Evolutionary conservation across 305 asterid species (phyloP).

Genomic region (Nicotiana rustica): DNA sequence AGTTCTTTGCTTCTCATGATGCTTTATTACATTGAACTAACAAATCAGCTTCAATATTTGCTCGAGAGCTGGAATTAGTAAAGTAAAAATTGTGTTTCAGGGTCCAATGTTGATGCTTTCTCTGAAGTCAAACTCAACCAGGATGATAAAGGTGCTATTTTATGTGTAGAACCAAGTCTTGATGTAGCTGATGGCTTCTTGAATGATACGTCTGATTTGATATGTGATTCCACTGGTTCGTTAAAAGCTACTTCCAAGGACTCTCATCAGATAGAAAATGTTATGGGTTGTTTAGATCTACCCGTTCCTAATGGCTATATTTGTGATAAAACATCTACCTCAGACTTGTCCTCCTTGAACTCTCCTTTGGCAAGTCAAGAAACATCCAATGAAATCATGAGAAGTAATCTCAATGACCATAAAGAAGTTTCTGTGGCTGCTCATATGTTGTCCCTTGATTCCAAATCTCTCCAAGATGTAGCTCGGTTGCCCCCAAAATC

Average conservation of each 20-base stretch:
- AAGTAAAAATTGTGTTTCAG: constrained; percentile 31
- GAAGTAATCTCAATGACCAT: constrained; percentile 19
- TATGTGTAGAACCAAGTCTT: constrained; percentile 40
- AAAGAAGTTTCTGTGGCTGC: constrained; percentile 18
- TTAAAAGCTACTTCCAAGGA: constrained; percentile 23
- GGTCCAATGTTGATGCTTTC: constrained; percentile 39
- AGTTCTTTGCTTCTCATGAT: constrained; percentile 39
- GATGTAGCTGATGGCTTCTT: constrained; percentile 33
- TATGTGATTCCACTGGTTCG: constrained; percentile 25
- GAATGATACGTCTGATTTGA: constrained; percentile 33
- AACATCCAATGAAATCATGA: constrained; percentile 9
- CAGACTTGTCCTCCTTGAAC: constrained; percentile 19
- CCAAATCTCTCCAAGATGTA: constrained; percentile 16
- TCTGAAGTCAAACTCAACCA: constrained; percentile 39
- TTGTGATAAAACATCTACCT: constrained; percentile 33
- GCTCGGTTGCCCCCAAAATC: constrained; percentile 30
- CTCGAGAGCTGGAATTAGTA: not conserved
- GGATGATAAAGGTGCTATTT: constrained; percentile 35
- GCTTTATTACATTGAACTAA: constrained; percentile 39
- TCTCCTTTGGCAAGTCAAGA: constrained; percentile 27
- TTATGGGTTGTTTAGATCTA: constrained; percentile 21
- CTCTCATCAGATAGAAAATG: constrained; percentile 32
- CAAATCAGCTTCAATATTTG: constrained; percentile 39
- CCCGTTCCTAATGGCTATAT: constrained; percentile 28
- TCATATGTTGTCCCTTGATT: constrained; percentile 26